Conservation (phyloP, 2,329 filamentous ascomycete genomes). For the Fusarium haematococcum region DNA sequence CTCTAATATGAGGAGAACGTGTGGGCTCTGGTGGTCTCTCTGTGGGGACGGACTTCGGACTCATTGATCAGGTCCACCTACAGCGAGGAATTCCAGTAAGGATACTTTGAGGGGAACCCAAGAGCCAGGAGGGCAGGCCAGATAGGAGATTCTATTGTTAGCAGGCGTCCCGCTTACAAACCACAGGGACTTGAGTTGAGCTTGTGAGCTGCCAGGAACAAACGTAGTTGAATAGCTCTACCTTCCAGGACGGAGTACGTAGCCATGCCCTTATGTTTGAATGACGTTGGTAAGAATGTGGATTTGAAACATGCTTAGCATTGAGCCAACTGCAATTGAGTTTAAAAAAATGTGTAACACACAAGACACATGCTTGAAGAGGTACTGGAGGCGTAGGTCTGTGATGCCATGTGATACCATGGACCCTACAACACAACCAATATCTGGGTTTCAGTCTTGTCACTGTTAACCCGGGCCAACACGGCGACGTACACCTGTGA, state of each 20-base stretch:
- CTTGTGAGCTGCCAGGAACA: neutral
- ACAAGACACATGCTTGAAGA: neutral
- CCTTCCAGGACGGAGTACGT: neutral
- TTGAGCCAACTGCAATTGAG: neutral
- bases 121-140: neutral
- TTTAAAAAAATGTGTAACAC: neutral
- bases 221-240: neutral
- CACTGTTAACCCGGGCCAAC: neutral
- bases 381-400: neutral
- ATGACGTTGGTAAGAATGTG: neutral
- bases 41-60: neutral
- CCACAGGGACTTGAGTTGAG: neutral
- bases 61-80: neutral
- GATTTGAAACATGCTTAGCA: neutral
- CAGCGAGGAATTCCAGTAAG: neutral
- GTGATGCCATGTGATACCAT: constrained; percentile 3
- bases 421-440: neutral
- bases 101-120: neutral
- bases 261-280: neutral
- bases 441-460: neutral
- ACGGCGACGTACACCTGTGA: neutral
- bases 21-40: neutral
- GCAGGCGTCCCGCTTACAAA: neutral
- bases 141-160: neutral
- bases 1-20: neutral